phyloP scores from a whole-genome alignment of 371 early-diverging fungal species.

The Saksenaea vasiformis region DNA sequence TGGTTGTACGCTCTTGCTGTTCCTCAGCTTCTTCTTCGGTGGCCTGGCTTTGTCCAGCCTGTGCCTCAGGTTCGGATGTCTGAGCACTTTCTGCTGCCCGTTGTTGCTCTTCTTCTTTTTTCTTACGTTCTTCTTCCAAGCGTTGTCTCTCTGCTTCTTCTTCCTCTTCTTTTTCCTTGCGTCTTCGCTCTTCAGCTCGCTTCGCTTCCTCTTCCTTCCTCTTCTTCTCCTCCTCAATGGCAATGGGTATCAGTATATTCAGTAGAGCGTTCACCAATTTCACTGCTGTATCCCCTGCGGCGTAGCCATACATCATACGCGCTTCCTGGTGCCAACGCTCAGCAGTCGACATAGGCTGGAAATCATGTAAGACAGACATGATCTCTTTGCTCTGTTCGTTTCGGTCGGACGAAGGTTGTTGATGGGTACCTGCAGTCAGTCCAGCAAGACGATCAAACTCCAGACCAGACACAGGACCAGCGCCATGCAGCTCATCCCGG shows the following conservation, averaged over 20 bases:
- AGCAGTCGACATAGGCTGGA: conserved; percentile 70
- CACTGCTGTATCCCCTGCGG: conserved; percentile 62
- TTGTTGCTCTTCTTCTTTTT: conserved; percentile 43
- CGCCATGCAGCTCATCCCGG: conserved; percentile 56
- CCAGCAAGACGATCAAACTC: conserved; percentile 42
- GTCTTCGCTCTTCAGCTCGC: conserved; percentile 40
- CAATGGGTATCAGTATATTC: conserved; percentile 75
- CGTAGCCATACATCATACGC: conserved; percentile 75
- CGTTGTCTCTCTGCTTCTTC: conserved; percentile 19
- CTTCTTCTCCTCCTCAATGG: conserved; percentile 70
- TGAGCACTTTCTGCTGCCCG: conserved; percentile 20
- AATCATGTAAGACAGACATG: conserved; percentile 64
- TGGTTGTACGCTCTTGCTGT: conserved; percentile 47
- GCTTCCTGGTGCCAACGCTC: conserved; percentile 93
- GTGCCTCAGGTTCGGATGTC: conserved; percentile 35
- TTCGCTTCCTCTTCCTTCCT: conserved; percentile 58
- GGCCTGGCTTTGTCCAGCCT: neutral
- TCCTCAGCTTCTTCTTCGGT: neutral
- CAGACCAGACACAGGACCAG: conserved; percentile 40
- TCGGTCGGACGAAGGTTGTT: conserved; percentile 1
- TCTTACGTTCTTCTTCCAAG: conserved; percentile 48
- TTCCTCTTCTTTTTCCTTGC: conserved; percentile 29
- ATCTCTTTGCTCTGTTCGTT: conserved; percentile 40
- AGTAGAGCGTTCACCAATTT: conserved; percentile 64
- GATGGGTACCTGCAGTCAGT: neutral